Conservation (phyloP, 345 rosid species). For the Mercurialis annua region DNA sequence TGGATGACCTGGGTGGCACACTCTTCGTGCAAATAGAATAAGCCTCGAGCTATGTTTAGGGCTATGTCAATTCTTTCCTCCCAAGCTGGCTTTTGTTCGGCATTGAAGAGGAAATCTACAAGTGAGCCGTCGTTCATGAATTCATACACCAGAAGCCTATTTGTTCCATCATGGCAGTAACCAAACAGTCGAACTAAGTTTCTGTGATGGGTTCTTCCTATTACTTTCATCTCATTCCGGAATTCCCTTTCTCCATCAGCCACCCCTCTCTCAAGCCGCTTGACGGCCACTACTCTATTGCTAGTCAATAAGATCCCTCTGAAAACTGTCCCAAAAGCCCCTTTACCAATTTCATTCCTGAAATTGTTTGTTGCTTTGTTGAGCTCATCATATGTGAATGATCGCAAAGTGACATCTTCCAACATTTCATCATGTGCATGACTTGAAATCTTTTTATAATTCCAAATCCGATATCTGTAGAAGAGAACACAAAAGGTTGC, state of each 20-base stretch:
- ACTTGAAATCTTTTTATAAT: background rate
- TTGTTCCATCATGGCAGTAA: slow-evolving; percentile 22
- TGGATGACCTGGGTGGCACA: slow-evolving; percentile 27
- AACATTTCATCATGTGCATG: slow-evolving; percentile 1
- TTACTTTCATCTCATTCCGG: slow-evolving; percentile 25
- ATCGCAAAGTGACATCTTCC: slow-evolving; percentile 14
- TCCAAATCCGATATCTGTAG: slow-evolving; percentile 15
- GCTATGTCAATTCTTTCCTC: slow-evolving; percentile 20
- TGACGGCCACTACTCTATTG: slow-evolving; percentile 11
- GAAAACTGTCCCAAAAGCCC: slow-evolving; percentile 23
- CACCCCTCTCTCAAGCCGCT: slow-evolving; percentile 16
- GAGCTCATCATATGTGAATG: slow-evolving; percentile 22
- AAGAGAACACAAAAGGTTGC: slow-evolving; percentile 18
- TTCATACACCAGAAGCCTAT: slow-evolving; percentile 28
- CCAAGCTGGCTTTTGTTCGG: slow-evolving; percentile 7
- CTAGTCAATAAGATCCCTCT: slow-evolving; percentile 15
- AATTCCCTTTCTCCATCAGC: slow-evolving; percentile 23
- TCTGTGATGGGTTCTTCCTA: slow-evolving; percentile 30
- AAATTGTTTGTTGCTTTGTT: slow-evolving; percentile 24
- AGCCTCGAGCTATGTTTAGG: slow-evolving; percentile 18
- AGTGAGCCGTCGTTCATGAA: slow-evolving; percentile 27
- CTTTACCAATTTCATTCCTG: slow-evolving; percentile 16
- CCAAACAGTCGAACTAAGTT: slow-evolving; percentile 32
- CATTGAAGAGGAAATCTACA: background rate
- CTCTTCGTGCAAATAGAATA: slow-evolving; percentile 24